phyloP scores from a whole-genome alignment of 176 grass and related monocot genomes.

The Chrysopogon serrulatus region DNA sequence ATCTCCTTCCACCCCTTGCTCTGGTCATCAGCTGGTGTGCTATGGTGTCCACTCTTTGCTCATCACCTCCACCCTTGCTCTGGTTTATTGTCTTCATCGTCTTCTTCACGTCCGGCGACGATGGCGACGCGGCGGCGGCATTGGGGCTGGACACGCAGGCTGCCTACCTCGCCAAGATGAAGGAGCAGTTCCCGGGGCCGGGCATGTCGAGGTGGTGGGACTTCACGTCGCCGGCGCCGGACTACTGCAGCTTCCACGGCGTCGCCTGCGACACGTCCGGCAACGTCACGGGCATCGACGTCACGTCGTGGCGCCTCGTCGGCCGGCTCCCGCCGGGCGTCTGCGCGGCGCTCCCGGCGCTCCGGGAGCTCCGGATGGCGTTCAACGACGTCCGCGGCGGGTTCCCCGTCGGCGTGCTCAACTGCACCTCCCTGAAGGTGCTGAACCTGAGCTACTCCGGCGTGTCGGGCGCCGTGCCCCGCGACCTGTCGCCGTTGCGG shows the following conservation, averaged over 20 bases:
- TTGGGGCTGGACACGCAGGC: conserved; percentile 41
- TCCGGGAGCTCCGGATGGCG: conserved; percentile 49
- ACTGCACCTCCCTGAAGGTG: conserved; percentile 63
- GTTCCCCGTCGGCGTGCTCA: conserved; percentile 48
- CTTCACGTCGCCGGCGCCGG: conserved; percentile 12
- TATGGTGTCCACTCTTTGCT: conserved; percentile 27
- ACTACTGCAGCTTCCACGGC: conserved; percentile 59
- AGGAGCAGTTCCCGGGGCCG: conserved; percentile 52
- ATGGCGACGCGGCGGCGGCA: neutral
- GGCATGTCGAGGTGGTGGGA: conserved; percentile 86
- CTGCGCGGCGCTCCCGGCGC: conserved; percentile 52
- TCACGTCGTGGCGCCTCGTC: conserved; percentile 62
- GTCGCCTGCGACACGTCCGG: conserved; percentile 23
- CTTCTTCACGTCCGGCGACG: neutral
- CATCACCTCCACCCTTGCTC: conserved; percentile 15
- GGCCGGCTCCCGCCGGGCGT: conserved; percentile 53
- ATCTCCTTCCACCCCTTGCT: neutral
- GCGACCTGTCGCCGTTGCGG: conserved; percentile 46
- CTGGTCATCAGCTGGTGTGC: neutral
- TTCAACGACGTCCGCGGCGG: conserved; percentile 60
- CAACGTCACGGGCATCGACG: conserved; percentile 63
- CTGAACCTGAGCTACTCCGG: conserved; percentile 68
- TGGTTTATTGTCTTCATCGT: neutral
- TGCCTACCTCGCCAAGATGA: conserved; percentile 61
- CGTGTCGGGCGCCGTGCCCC: conserved; percentile 54